These are phyloP conservation scores for Penicillium sumatraense DNA, from an alignment of 2,329 filamentous ascomycete genomes.

Conservation along the genomic window DNA sequence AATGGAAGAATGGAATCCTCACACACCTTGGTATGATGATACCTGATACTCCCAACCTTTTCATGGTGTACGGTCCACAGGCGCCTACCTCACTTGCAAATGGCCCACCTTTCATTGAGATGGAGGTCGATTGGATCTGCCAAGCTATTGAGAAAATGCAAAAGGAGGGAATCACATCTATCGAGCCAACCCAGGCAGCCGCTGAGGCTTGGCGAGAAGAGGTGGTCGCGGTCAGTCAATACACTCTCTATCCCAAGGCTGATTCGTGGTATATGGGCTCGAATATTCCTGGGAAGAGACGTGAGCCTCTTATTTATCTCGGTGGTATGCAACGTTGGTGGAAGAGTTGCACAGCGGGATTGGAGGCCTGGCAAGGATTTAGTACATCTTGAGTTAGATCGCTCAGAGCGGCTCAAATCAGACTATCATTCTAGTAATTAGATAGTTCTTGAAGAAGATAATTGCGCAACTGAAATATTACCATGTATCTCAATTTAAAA, in stretches of 20 bases:
- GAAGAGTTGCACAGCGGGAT: conserved; percentile 15
- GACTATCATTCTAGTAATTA: too few relatives aligned
- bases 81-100: conserved; percentile 41
- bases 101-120: conserved; percentile 40
- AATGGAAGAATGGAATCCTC: conserved; percentile 19
- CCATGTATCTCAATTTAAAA: too few relatives aligned
- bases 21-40: conserved; percentile 46
- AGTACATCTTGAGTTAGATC: background rate
- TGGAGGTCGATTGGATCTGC: conserved; percentile 36
- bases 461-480: too few relatives aligned
- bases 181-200: conserved; percentile 17
- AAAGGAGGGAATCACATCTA: background rate
- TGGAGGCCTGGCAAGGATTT: conserved; percentile 17
- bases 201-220: conserved; percentile 22
- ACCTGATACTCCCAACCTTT: conserved; percentile 50
- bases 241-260: conserved; percentile 22
- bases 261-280: conserved; percentile 32
- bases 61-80: conserved; percentile 47
- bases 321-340: conserved; percentile 24
- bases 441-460: too few relatives aligned
- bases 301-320: conserved; percentile 51
- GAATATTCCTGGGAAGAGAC: conserved; percentile 33
- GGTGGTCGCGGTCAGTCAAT: conserved; percentile 10
- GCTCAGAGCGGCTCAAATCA: too few relatives aligned
- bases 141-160: conserved; percentile 22